Base-by-base conservation (phyloP, 2,329 filamentous ascomycete genomes). In the Aspergillus arachidicola region DNA sequence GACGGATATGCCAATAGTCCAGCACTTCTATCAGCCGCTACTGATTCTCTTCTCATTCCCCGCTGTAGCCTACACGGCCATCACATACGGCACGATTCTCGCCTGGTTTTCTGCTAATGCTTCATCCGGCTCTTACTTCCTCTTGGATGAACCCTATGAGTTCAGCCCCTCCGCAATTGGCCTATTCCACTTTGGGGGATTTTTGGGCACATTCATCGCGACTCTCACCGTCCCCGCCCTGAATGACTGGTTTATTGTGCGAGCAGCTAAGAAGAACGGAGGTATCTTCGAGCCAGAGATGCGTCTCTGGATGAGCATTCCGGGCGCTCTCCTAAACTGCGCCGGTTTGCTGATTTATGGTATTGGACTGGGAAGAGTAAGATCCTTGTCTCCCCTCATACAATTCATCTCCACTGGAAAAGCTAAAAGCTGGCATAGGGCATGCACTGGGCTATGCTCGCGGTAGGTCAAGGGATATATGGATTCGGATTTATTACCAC, bases 261-360 rank as follows among this genome's bases (percentile, higher is more conserved):
- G 48, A 4, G 65, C 80, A 1, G 72, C 80, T 0, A 73, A 71
- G 41, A 68, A 76, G 10, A 80, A 80, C 54, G 68, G 70, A 1
- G 80, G 80, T 1, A 72, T 80, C 9, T 79, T 78, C 57, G 80
- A 83, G 55, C 81, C 80, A 0, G 81, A 83, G 61, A 80, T 80
- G 73, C 73, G 80, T 19, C 73, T 83, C 9, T 80, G 76, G 75
- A 58, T 71, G 12, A 62, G 57, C 10, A n/a, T 69, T 9, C 51
- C 64, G 1, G 68, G 0, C 76, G 34, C 38, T 83, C 21, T 77
- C 1, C 12, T 58, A 2, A 51, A 58, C n/a, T 58, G 43, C 32
- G 45, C 21, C 23, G 43, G 57, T 7, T n/a, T 58, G 21, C 12
- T 51, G 4, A 23, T 58, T 7, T 58, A 48, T 38, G 57, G 57